Evolutionary conservation across 257 asterid genomes (phyloP).

Genomic region (Nicotiana noctiflora): DNA sequence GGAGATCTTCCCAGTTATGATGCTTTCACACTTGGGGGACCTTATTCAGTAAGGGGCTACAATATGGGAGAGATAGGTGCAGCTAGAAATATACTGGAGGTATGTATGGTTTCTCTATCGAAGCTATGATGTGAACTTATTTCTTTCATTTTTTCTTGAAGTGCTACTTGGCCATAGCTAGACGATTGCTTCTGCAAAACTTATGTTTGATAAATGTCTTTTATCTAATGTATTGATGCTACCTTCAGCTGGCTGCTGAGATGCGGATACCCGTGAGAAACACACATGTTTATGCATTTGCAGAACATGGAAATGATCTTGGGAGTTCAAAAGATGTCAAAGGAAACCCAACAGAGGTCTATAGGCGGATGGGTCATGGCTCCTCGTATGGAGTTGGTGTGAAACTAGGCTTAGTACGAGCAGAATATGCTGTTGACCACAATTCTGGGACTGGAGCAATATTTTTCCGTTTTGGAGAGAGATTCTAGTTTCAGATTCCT

Average conservation of each 20-base stretch:
- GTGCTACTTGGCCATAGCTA: neutral
- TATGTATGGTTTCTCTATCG: constrained; percentile 8
- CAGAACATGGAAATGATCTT: constrained; percentile 92
- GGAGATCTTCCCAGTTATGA: constrained; percentile 98
- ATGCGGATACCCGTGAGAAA: constrained; percentile 75
- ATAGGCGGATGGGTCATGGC: constrained; percentile 86
- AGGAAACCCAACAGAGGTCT: constrained; percentile 95
- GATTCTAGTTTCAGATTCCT: constrained; percentile 41
- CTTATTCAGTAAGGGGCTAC: constrained; percentile 91
- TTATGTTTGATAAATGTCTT: neutral
- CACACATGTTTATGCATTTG: constrained; percentile 80
- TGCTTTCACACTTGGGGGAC: constrained; percentile 97
- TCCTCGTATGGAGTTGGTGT: constrained; percentile 89
- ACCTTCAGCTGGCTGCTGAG: constrained; percentile 74
- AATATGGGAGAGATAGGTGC: constrained; percentile 99
- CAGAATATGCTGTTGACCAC: constrained; percentile 87
- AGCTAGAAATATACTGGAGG: constrained; percentile 89
- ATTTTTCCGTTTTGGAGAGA: constrained; percentile 94
- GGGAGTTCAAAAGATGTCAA: constrained; percentile 88
- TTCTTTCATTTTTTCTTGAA: neutral
- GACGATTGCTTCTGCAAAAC: neutral
- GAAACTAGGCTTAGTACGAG: constrained; percentile 86
- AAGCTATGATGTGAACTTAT: neutral
- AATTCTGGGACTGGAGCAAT: constrained; percentile 86
- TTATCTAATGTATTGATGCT: constrained; percentile 15